These are phyloP conservation scores for Stachybotrys elegans DNA, from an alignment of 2,329 filamentous ascomycete genomes.

Conservation along the genomic window DNA sequence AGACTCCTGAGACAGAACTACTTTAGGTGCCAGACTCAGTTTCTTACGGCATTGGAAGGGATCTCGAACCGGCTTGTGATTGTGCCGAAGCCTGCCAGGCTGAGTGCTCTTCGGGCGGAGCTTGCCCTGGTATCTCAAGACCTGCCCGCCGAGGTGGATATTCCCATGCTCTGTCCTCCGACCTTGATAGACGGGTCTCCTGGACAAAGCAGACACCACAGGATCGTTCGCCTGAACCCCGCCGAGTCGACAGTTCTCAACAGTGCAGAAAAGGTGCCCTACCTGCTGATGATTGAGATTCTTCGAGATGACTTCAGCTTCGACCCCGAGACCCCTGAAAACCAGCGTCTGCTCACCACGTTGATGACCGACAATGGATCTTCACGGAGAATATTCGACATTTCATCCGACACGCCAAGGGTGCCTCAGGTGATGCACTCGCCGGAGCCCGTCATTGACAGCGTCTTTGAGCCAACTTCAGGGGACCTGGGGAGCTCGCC, in stretches of 20 bases:
- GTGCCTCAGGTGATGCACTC: slow-evolving; percentile 35
- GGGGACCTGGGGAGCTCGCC: slow-evolving; percentile 74
- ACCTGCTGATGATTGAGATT: slow-evolving; percentile 79
- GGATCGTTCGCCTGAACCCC: slow-evolving; percentile 77
- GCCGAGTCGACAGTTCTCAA: slow-evolving; percentile 81
- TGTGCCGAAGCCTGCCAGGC: slow-evolving; percentile 73
- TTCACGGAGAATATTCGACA: slow-evolving; percentile 59
- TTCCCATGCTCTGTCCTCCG: slow-evolving; percentile 75
- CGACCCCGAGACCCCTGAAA: slow-evolving; percentile 68
- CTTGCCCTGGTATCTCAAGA: slow-evolving; percentile 77
- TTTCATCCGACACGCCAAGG: slow-evolving; percentile 60
- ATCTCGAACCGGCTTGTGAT: slow-evolving; percentile 81
- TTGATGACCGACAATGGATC: slow-evolving; percentile 53
- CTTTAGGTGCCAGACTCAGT: slow-evolving; percentile 76
- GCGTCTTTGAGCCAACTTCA: slow-evolving; percentile 76
- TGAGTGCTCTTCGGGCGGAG: slow-evolving; percentile 77
- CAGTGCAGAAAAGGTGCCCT: slow-evolving; percentile 81
- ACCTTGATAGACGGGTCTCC: slow-evolving; percentile 68
- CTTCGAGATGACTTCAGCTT: slow-evolving; percentile 79
- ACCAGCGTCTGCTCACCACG: slow-evolving; percentile 57
- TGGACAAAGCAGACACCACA: slow-evolving; percentile 71
- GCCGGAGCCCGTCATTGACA: slow-evolving; percentile 52
- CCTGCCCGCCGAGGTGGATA: slow-evolving; percentile 76
- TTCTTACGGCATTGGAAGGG: slow-evolving; percentile 73
- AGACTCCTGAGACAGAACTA: slow-evolving; percentile 74